Evolutionary conservation across 139 green algal genomes (phyloP).

Genomic region (Coelastrella sp.): DNA sequence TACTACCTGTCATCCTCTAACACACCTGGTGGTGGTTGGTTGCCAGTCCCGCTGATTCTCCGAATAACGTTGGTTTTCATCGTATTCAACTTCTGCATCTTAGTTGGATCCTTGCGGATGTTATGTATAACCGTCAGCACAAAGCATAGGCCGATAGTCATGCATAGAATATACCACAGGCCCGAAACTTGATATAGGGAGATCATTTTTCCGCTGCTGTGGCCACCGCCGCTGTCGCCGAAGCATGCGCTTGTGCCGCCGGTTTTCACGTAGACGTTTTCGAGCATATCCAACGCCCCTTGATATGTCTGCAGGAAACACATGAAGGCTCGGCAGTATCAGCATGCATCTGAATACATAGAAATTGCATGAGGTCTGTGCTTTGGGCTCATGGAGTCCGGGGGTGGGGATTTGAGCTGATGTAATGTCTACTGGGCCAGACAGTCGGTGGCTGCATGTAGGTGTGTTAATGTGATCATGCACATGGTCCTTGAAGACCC

Average conservation of each 20-base stretch:
- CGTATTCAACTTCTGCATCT: background rate
- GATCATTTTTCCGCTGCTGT: slow-evolving; percentile 26
- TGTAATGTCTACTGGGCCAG: no score
- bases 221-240: background rate
- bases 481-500: no score
- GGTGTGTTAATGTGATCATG: no score
- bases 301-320: slow-evolving; percentile 40
- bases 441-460: no score
- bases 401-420: no score
- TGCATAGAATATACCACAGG: slow-evolving; percentile 47
- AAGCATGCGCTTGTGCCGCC: slow-evolving; percentile 48
- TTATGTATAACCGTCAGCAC: slow-evolving; percentile 38
- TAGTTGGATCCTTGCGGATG: slow-evolving; percentile 22
- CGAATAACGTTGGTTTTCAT: background rate
- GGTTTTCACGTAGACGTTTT: slow-evolving; percentile 48
- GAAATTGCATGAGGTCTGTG: no score
- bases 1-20: no score
- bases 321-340: background rate
- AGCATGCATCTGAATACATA: background rate
- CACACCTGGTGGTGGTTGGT: no score
- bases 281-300: slow-evolving; percentile 49
- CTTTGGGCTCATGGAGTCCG: no score
- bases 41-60: background rate
- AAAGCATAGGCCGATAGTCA: slow-evolving; percentile 15
- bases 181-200: slow-evolving; percentile 32